A percentile compares a stretch with the other conserved stretches of the same genome.
Conservation (phyloP, 495 filamentous ascomycete genomes). For the Daldinia grandis region DNA sequence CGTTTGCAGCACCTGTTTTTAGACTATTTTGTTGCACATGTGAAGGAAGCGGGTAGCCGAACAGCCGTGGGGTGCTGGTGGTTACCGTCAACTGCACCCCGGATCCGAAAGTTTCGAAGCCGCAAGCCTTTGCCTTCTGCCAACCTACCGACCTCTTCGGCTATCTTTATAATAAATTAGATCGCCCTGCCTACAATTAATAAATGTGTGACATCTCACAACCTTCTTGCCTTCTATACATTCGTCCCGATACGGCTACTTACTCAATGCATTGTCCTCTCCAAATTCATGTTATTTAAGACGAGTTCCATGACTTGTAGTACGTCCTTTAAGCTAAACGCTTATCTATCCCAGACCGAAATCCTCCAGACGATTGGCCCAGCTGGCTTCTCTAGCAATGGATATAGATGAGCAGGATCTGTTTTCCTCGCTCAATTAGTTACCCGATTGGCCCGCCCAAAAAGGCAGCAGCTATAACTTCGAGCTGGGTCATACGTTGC, state of each 20-base stretch:
- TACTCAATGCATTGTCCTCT: conserved; percentile 35
- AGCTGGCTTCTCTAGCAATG: conserved; percentile 12
- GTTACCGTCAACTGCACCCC: conserved; percentile 31
- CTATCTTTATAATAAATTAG: conserved; percentile 32
- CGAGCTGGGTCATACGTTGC: conserved; percentile 26
- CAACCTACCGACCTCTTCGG: conserved; percentile 18
- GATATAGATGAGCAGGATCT: conserved; percentile 14
- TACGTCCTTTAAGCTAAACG: conserved; percentile 19
- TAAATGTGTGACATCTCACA: conserved; percentile 40
- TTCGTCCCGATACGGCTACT: conserved; percentile 34
- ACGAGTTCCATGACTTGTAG: conserved; percentile 19
- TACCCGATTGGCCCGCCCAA: conserved; percentile 33
- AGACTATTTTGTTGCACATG: conserved; percentile 32
- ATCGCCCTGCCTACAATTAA: conserved; percentile 22
- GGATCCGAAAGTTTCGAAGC: conserved; percentile 32
- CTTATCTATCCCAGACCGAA: conserved; percentile 15
- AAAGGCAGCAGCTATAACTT: conserved; percentile 16
- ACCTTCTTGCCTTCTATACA: conserved; percentile 24
- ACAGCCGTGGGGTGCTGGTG: conserved; percentile 12
- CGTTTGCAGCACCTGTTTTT: conserved; percentile 23
- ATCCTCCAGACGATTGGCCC: conserved; percentile 22
- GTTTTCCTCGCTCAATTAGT: conserved; percentile 27
- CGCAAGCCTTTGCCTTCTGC: conserved; percentile 22
- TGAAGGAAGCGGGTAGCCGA: conserved; percentile 35
- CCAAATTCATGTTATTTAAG: conserved; percentile 22